Percentiles rank a stretch among this genome's conserved stretches.
Conservation (phyloP, 2,329 filamentous ascomycete genomes). For the Phyllosticta citriasiana region DNA sequence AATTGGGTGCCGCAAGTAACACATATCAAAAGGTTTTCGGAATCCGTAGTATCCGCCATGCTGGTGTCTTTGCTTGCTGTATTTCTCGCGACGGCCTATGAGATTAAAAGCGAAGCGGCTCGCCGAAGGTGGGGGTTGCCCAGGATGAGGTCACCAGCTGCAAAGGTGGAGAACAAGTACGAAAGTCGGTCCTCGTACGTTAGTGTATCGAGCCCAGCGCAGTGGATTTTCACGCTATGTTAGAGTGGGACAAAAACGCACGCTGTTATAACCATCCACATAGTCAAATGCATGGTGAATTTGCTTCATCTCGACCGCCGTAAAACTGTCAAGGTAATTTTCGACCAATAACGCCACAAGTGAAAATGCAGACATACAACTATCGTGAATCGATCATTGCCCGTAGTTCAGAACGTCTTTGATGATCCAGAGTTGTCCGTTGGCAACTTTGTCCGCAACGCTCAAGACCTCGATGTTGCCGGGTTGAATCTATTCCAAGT, state of each 20-base stretch:
- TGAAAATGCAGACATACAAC: not conserved
- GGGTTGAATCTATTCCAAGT: constrained; percentile 55
- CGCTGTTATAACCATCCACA: no score
- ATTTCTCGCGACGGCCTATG: not conserved
- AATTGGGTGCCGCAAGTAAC: constrained; percentile 62
- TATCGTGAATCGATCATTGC: not conserved
- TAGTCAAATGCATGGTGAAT: no score
- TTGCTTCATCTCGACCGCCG: not conserved
- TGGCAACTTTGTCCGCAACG: constrained; percentile 66
- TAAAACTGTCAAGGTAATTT: not conserved
- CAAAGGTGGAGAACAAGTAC: not conserved
- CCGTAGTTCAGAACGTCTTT: constrained; percentile 44
- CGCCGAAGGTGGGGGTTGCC: not conserved
- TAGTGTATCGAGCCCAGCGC: no score
- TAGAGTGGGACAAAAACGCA: no score
- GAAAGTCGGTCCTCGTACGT: no score
- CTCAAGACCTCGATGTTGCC: constrained; percentile 66
- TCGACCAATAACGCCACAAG: not conserved
- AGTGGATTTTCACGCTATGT: no score
- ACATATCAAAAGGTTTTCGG: constrained; percentile 48
- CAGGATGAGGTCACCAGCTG: not conserved
- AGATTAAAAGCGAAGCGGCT: not conserved
- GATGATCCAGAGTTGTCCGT: constrained; percentile 81
- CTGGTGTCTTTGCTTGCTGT: not conserved
- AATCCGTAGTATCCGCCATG: constrained; percentile 4